A percentile compares a stretch with the other conserved stretches of the same genome.
Evolutionary conservation across 2,329 filamentous ascomycete species (phyloP).

Genomic region (Chaetomium sp.): DNA sequence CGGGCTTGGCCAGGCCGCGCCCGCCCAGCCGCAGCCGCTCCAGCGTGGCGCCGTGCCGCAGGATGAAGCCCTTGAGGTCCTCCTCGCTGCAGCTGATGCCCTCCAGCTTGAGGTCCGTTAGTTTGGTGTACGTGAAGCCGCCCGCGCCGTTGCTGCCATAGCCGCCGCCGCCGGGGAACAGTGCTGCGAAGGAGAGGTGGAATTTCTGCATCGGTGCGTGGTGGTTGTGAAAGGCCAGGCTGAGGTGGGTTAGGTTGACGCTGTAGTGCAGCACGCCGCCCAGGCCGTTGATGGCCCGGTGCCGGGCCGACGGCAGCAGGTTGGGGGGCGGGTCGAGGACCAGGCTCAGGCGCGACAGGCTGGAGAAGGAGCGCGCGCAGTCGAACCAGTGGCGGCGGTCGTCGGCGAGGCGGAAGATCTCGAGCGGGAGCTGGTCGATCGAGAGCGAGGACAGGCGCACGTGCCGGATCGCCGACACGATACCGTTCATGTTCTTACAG

Average conservation of each 20-base stretch:
- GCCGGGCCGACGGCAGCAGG: conserved; percentile 42
- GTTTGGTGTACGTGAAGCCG: conserved; percentile 42
- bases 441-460: conserved; percentile 43
- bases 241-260: conserved; percentile 43
- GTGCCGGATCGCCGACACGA: conserved; percentile 45
- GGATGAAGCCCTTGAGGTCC: conserved; percentile 48
- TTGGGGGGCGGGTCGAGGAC: conserved; percentile 46
- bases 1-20: conserved; percentile 45
- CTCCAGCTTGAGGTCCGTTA: conserved; percentile 48
- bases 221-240: conserved; percentile 48
- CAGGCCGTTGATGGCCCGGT: conserved; percentile 48
- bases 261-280: conserved; percentile 47
- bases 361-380: conserved; percentile 45
- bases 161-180: conserved; percentile 34
- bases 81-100: conserved; percentile 49
- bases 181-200: conserved; percentile 44
- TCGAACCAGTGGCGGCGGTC: conserved; percentile 48
- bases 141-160: conserved; percentile 19
- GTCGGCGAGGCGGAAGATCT: conserved; percentile 44
- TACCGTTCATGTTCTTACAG: conserved; percentile 45
- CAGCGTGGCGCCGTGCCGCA: conserved; percentile 45
- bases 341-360: conserved; percentile 45
- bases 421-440: conserved; percentile 49
- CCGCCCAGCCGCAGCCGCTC: conserved; percentile 49
- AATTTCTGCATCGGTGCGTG: conserved; percentile 46